Evolutionary conservation across 2,329 filamentous ascomycete species (phyloP).

Genomic region (Phyllosticta capitalensis): DNA sequence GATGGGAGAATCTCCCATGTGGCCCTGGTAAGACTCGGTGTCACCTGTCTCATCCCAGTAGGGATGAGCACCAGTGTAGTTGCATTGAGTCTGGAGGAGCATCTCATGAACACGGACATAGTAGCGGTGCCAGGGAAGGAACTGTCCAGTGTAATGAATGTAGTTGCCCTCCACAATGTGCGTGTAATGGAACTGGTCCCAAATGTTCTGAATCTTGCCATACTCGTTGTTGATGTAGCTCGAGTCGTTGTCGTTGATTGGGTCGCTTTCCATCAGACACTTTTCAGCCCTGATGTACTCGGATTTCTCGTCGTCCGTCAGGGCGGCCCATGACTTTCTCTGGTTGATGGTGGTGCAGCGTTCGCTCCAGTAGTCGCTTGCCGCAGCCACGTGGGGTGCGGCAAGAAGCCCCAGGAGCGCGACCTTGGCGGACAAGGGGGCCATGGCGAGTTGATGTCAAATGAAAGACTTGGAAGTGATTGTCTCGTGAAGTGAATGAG

Average conservation of each 20-base stretch:
- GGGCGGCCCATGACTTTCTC: slow-evolving; percentile 3
- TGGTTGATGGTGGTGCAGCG: background rate
- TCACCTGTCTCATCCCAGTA: slow-evolving; percentile 12
- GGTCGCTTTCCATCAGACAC: slow-evolving; percentile 7
- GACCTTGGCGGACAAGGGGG: no score
- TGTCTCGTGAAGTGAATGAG: no score
- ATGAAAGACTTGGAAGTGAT: no score
- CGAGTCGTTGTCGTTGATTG: slow-evolving; percentile 1
- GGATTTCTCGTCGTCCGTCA: slow-evolving; percentile 4
- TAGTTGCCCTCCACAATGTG: slow-evolving; percentile 4
- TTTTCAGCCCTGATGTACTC: slow-evolving; percentile 10
- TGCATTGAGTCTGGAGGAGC: slow-evolving; percentile 36
- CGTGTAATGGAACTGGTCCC: slow-evolving; percentile 7
- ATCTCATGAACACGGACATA: slow-evolving; percentile 35
- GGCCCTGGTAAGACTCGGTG: background rate
- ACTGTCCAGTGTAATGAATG: slow-evolving; percentile 14
- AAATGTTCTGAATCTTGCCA: slow-evolving; percentile 9
- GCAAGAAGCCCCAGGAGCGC: no score
- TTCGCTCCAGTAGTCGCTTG: no score
- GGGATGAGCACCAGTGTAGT: slow-evolving; percentile 36
- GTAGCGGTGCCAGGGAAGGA: slow-evolving; percentile 38
- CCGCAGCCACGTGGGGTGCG: no score
- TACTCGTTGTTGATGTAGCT: no score
- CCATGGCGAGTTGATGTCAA: no score
- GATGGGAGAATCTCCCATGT: slow-evolving; percentile 5